Conservation (phyloP, 2,329 filamentous ascomycete genomes). For the Colletotrichum gigasporum region DNA sequence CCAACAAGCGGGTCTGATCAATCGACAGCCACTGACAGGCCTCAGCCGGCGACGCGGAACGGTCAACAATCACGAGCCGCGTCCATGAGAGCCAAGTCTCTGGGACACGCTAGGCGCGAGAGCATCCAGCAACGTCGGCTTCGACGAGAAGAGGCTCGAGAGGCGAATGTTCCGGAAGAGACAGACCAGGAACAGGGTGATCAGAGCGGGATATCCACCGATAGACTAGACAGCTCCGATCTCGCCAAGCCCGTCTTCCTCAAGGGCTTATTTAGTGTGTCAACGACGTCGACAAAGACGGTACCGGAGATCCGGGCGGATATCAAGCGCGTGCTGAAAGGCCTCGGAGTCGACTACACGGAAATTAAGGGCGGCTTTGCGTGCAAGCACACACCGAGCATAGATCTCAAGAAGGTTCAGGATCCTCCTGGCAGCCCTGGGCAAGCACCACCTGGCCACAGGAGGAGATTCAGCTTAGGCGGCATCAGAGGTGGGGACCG, state of each 20-base stretch:
- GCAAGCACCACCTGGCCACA: constrained; percentile 65
- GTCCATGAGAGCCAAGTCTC: constrained; percentile 81
- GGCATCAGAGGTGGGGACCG: constrained; percentile 69
- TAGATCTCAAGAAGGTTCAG: constrained; percentile 80
- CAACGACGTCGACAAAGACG: constrained; percentile 93
- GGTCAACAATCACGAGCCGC: constrained; percentile 65
- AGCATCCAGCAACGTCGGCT: constrained; percentile 89
- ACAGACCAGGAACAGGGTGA: constrained; percentile 73
- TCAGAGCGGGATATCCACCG: constrained; percentile 67
- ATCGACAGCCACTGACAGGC: constrained; percentile 66
- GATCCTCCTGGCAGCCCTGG: constrained; percentile 71
- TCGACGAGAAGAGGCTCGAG: constrained; percentile 75
- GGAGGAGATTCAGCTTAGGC: constrained; percentile 85
- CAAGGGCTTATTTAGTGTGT: constrained; percentile 96
- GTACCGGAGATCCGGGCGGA: constrained; percentile 86
- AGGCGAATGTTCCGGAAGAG: constrained; percentile 88
- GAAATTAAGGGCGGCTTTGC: constrained; percentile 95
- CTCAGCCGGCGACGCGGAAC: constrained; percentile 60
- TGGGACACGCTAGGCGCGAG: constrained; percentile 88
- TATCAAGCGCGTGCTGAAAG: constrained; percentile 87
- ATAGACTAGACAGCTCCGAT: constrained; percentile 74
- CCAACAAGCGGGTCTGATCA: constrained; percentile 83
- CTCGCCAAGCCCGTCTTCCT: constrained; percentile 93
- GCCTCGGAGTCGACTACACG: constrained; percentile 88
- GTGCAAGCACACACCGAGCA: constrained; percentile 88